These are phyloP conservation scores for Metschnikowia lochheadii DNA, from an alignment of 805 yeast genomes.

Conservation along the genomic window DNA sequence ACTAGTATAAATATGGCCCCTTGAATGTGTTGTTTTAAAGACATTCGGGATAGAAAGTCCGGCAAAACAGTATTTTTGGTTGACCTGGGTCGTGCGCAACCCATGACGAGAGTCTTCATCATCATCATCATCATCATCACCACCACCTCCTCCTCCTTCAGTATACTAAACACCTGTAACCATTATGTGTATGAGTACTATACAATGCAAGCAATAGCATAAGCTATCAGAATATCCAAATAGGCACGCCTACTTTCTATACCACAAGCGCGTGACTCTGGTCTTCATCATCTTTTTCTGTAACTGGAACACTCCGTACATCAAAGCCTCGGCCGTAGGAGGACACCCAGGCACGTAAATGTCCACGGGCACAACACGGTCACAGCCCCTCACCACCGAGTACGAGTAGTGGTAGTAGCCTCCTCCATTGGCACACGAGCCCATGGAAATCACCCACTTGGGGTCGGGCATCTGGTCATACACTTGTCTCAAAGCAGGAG, in stretches of 20 bases:
- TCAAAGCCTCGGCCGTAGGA: slow-evolving; percentile 84
- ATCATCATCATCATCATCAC: too few species aligned
- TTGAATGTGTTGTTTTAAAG: too few species aligned
- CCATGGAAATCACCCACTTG: slow-evolving; percentile 92
- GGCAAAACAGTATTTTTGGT: too few species aligned
- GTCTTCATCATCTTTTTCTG: slow-evolving; percentile 87
- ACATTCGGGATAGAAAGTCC: too few species aligned
- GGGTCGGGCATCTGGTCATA: slow-evolving; percentile 95
- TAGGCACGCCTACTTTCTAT: slow-evolving; percentile 44
- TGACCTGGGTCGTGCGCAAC: too few species aligned
- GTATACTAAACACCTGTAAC: neutral
- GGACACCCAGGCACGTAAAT: slow-evolving; percentile 93
- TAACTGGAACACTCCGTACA: slow-evolving; percentile 85
- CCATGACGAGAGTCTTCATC: too few species aligned
- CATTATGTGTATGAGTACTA: slow-evolving; percentile 12
- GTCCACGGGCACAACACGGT: slow-evolving; percentile 83
- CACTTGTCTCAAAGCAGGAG: slow-evolving; percentile 88
- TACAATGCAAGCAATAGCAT: slow-evolving; percentile 15
- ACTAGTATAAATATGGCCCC: too few species aligned
- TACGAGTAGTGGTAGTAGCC: slow-evolving; percentile 89
- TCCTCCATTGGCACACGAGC: slow-evolving; percentile 92
- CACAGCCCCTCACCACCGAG: slow-evolving; percentile 87
- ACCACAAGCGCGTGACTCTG: slow-evolving; percentile 81
- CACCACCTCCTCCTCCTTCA: too few species aligned
- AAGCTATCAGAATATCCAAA: neutral